A percentile compares a stretch with the other conserved stretches of the same genome.
These are phyloP conservation scores for Hyaloscypha finlandica DNA, from an alignment of 495 filamentous ascomycete species.

Conservation along the genomic window DNA sequence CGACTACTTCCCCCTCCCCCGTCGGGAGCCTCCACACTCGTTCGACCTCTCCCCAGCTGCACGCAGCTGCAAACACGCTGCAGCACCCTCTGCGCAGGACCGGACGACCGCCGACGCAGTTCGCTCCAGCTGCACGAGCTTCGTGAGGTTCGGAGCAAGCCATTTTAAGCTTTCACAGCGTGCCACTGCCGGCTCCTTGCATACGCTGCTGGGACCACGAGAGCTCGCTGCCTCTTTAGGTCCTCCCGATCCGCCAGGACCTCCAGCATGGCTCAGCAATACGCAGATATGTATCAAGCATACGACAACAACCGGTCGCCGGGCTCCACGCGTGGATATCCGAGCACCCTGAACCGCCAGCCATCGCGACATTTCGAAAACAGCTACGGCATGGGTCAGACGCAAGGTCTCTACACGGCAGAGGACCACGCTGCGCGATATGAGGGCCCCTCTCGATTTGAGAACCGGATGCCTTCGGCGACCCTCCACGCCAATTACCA, in stretches of 20 bases:
- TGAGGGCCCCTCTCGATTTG: constrained; percentile 56
- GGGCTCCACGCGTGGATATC: constrained; percentile 47
- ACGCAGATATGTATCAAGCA: constrained; percentile 48
- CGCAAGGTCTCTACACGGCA: constrained; percentile 50
- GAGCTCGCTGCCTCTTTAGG: constrained; percentile 19
- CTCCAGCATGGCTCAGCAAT: constrained; percentile 59
- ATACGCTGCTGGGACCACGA: constrained; percentile 36
- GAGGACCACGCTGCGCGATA: constrained; percentile 60
- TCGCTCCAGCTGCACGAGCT: constrained; percentile 28
- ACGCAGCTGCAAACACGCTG: constrained; percentile 24
- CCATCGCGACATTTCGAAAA: constrained; percentile 70
- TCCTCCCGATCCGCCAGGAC: not conserved
- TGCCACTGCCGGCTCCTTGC: constrained; percentile 37
- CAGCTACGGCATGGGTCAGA: constrained; percentile 53
- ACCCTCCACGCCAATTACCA: constrained; percentile 40
- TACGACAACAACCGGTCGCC: constrained; percentile 38
- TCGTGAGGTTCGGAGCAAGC: constrained; percentile 28
- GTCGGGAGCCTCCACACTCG: constrained; percentile 12
- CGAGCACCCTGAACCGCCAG: constrained; percentile 64
- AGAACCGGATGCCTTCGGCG: constrained; percentile 43
- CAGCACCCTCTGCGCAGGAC: constrained; percentile 15
- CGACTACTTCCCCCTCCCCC: constrained; percentile 20
- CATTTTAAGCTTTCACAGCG: constrained; percentile 29
- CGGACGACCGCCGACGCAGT: constrained; percentile 12
- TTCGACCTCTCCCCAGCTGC: constrained; percentile 26